These are phyloP conservation scores for Syncephalastrum racemosum DNA, from an alignment of 371 early-diverging fungal species.

Conservation along the genomic window DNA sequence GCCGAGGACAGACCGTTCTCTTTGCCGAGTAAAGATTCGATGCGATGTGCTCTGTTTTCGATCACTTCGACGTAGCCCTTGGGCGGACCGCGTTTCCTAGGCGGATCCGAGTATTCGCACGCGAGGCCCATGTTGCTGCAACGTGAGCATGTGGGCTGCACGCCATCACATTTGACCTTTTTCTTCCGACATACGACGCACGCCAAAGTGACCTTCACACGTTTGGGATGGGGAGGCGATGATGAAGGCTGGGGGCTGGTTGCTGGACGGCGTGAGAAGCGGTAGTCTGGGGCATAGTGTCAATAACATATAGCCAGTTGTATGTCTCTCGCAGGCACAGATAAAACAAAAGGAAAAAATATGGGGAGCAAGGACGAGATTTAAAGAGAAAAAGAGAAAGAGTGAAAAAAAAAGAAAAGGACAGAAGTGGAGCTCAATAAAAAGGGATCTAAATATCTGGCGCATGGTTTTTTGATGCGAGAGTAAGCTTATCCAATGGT, in stretches of 20 bases:
- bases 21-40: slow-evolving; percentile 58
- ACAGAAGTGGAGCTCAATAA: background rate
- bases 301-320: slow-evolving; percentile 18
- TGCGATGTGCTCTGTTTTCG: slow-evolving; percentile 65
- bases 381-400: slow-evolving; percentile 4
- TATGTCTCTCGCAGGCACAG: background rate
- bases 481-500: no score
- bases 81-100: slow-evolving; percentile 66
- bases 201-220: slow-evolving; percentile 50
- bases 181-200: slow-evolving; percentile 50
- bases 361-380: background rate
- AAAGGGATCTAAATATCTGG: no score
- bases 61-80: slow-evolving; percentile 77
- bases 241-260: slow-evolving; percentile 12
- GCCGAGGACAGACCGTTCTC: background rate
- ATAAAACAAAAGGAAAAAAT: background rate
- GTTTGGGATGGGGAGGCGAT: slow-evolving; percentile 18
- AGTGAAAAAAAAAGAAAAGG: slow-evolving; percentile 6
- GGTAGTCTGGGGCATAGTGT: slow-evolving; percentile 22
- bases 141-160: slow-evolving; percentile 46
- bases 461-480: no score
- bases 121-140: slow-evolving; percentile 33
- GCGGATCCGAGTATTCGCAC: slow-evolving; percentile 46
- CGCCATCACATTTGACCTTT: slow-evolving; percentile 52
- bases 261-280: slow-evolving; percentile 14